Percentiles rank a stretch among this genome's conserved stretches.
Evolutionary conservation across 306 rosid species (phyloP).

Genomic region (Crotalaria pallida): DNA sequence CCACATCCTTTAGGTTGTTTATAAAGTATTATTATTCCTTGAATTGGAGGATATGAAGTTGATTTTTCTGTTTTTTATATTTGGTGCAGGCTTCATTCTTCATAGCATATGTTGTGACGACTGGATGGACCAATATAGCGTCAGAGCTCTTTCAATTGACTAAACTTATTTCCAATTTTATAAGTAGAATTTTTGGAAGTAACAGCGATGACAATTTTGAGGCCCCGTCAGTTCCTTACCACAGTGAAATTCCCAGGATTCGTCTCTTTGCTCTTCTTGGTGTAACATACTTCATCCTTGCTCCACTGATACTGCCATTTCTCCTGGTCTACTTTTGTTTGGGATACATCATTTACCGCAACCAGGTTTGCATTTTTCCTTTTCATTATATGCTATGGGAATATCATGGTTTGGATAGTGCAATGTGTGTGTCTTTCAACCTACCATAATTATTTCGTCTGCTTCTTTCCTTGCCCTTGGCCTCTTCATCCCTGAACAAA

Average conservation of each 20-base stretch:
- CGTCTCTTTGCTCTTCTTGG: constrained; percentile 87
- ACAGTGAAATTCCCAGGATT: constrained; percentile 59
- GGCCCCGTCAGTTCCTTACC: constrained; percentile 58
- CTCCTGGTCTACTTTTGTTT: constrained; percentile 72
- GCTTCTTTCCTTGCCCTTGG: not conserved
- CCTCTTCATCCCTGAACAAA: not conserved
- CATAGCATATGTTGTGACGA: constrained; percentile 62
- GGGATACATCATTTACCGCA: constrained; percentile 79
- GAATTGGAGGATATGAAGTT: constrained; percentile 3
- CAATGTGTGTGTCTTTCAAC: not conserved
- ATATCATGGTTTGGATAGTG: not conserved
- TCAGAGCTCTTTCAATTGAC: constrained; percentile 58
- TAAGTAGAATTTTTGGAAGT: constrained; percentile 31
- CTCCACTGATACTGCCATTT: constrained; percentile 91
- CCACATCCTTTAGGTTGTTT: not conserved
- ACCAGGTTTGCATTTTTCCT: constrained; percentile 54
- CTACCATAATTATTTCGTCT: not conserved
- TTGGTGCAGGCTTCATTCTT: constrained; percentile 78
- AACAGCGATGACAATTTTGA: constrained; percentile 35
- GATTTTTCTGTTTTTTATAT: constrained; percentile 6
- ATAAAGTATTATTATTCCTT: not conserved
- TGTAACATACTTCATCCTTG: constrained; percentile 78
- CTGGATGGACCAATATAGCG: constrained; percentile 61
- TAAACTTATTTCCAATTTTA: constrained; percentile 38
- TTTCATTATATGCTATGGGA: not conserved